These are phyloP conservation scores for Falciphora oryzae DNA, from an alignment of 2,329 filamentous ascomycete species.

Conservation along the genomic window DNA sequence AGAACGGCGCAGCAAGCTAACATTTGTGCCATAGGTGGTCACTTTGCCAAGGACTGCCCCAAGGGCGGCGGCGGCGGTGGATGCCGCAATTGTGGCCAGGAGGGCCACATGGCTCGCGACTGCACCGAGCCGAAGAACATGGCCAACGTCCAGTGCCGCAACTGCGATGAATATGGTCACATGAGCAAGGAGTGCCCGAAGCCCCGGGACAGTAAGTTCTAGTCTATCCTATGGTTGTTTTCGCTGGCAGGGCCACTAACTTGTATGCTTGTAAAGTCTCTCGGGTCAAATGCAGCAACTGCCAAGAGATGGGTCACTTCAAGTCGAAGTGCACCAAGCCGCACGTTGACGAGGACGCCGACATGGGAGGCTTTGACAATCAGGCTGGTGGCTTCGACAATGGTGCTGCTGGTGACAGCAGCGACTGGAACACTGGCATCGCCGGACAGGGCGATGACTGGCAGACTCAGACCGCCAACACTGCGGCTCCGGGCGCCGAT, in stretches of 20 bases:
- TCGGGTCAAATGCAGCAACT: conserved; percentile 55
- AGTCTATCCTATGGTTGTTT: background rate
- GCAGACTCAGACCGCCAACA: background rate
- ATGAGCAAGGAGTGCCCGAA: conserved; percentile 44
- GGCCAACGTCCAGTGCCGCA: conserved; percentile 52
- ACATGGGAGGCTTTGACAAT: conserved; percentile 12
- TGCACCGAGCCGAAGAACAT: conserved; percentile 45
- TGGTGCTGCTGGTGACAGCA: conserved; percentile 7
- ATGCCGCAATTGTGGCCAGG: conserved; percentile 59
- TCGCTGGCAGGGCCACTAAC: conserved; percentile 17
- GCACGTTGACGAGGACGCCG: conserved; percentile 21
- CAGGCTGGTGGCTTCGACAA: conserved; percentile 9
- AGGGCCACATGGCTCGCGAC: conserved; percentile 57
- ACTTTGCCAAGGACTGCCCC: conserved; percentile 60
- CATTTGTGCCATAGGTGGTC: conserved; percentile 40
- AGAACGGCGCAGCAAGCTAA: background rate
- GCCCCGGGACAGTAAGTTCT: conserved; percentile 45
- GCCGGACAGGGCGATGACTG: background rate
- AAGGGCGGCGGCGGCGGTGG: conserved; percentile 49
- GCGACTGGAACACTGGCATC: background rate
- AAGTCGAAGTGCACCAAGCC: conserved; percentile 33
- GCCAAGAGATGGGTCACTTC: conserved; percentile 41
- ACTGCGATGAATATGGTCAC: conserved; percentile 50
- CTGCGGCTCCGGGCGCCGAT: background rate
- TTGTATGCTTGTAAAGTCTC: conserved; percentile 28